Base-by-base conservation (phyloP, 2,329 filamentous ascomycete genomes). In the Fusarium solani-melongenae region DNA sequence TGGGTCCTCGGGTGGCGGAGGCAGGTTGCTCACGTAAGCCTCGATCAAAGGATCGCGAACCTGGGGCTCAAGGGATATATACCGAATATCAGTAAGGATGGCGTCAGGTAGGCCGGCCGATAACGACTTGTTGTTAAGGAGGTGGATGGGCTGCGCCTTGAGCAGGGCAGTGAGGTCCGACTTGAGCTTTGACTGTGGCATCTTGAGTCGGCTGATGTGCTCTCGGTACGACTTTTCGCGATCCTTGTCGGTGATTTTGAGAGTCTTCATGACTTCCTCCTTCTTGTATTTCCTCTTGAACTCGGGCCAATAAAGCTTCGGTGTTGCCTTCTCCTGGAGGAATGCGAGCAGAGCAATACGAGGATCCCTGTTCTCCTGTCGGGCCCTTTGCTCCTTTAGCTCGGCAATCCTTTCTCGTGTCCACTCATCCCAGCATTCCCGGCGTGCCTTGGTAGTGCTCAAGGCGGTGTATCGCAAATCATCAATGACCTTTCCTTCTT, bases 251-350 rank as follows among this genome's bases (percentile, higher is more conserved):
- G 86, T 84, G 27, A 95, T 86, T 59, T 87, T 89, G 33, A 89
- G 85, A 67, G 96, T 93, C 69, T 92, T 93, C 93, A 99, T 95
- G 61, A 92, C 89, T 0, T 89, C 82, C 72, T 97, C 95, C 73
- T 93, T 95, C 74, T 92, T 93, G 83, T 91, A 96, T 80, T 98
- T 99, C 36, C 96, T 88, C 77, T 94, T 94, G 83, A 99, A 99
- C 81, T 99, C 96, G 0, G 94, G 92, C 96, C 96, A 99, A 86
- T 97, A 99, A 1, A 99, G 88, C 83, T 98, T 98, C 0, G 94
- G 92, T 0, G 92, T 96, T 0, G 95, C 96, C 75, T 94, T 90
- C 57, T 92, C 90, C 72, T 96, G 91, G 33, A 99, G 86, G 72
- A 99, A 93, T 0, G 89, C 88, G 69, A 98, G 84, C 81, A 97